These are phyloP conservation scores for Zygosaccharomyces lentus DNA, from an alignment of 805 yeast species.

Conservation along the genomic window DNA sequence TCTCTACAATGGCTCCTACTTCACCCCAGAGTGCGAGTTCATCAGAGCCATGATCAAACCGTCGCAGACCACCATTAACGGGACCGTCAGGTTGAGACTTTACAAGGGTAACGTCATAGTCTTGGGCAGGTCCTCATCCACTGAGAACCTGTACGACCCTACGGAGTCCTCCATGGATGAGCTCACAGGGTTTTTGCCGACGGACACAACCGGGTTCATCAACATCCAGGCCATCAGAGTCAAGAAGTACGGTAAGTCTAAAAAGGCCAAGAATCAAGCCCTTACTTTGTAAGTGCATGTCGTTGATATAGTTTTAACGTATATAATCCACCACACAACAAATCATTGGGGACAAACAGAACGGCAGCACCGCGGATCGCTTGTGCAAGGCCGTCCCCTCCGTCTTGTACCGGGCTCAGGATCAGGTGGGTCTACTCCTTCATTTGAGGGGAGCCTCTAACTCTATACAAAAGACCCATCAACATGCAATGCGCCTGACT, in stretches of 20 bases:
- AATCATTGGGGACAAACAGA: neutral
- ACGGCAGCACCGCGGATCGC: no score
- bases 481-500: neutral
- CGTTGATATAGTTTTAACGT: neutral
- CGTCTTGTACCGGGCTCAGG: no score
- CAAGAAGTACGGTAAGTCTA: slow-evolving; percentile 96
- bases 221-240: slow-evolving; percentile 97
- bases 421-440: no score
- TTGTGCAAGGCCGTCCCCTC: slow-evolving; percentile 42
- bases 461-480: neutral
- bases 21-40: slow-evolving; percentile 97
- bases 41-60: slow-evolving; percentile 91
- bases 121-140: slow-evolving; percentile 90
- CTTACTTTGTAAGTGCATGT: slow-evolving; percentile 33
- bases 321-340: neutral
- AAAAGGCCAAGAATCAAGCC: slow-evolving; percentile 67
- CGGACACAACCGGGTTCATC: slow-evolving; percentile 95
- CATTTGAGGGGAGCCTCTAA: neutral
- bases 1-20: slow-evolving; percentile 95
- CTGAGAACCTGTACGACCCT: slow-evolving; percentile 96
- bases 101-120: slow-evolving; percentile 86
- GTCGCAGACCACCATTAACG: slow-evolving; percentile 92
- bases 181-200: slow-evolving; percentile 95
- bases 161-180: slow-evolving; percentile 99
- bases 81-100: slow-evolving; percentile 87